These are phyloP conservation scores for Lenzites betulinus DNA, from an alignment of 768 basidiomycete genomes.

Conservation along the genomic window DNA sequence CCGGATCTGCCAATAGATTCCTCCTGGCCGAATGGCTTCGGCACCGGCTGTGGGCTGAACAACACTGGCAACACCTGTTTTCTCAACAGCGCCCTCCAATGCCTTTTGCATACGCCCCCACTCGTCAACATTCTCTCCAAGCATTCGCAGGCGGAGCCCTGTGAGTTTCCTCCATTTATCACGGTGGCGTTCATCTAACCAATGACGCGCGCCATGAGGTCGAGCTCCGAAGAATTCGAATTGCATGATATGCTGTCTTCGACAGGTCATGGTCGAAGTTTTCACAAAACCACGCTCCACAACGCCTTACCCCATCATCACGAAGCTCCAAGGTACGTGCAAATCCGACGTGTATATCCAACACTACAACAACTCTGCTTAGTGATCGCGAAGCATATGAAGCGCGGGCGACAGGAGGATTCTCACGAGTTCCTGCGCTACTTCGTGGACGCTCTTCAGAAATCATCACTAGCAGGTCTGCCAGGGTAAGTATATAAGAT, in stretches of 20 bases:
- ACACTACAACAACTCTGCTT: conserved; percentile 1
- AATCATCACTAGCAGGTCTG: conserved; percentile 71
- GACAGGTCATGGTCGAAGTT: conserved; percentile 55
- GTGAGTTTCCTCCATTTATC: conserved; percentile 44
- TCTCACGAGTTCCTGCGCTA: conserved; percentile 98
- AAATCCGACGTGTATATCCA: background rate
- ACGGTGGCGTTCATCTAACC: background rate
- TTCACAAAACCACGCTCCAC: conserved; percentile 52
- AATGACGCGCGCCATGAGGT: conserved; percentile 33
- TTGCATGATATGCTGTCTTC: conserved; percentile 81
- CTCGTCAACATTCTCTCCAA: conserved; percentile 61
- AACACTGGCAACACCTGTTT: conserved; percentile 97
- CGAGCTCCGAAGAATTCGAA: conserved; percentile 47
- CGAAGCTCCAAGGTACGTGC: conserved; percentile 64
- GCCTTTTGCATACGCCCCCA: conserved; percentile 89
- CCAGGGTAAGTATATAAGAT: conserved; percentile 57
- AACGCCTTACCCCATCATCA: conserved; percentile 64
- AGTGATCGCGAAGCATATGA: conserved; percentile 93
- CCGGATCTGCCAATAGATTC: conserved; percentile 58
- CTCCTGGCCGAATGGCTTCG: conserved; percentile 57
- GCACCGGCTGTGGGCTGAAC: conserved; percentile 63
- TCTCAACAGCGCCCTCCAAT: conserved; percentile 92
- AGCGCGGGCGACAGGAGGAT: conserved; percentile 92
- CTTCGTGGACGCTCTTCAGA: conserved; percentile 89
- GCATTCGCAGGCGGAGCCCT: conserved; percentile 53